Evolutionary conservation across 371 early-diverging fungal species (phyloP), one percentile per base, ranked within the genome.

Genomic region (Mucor piriformis): DNA sequence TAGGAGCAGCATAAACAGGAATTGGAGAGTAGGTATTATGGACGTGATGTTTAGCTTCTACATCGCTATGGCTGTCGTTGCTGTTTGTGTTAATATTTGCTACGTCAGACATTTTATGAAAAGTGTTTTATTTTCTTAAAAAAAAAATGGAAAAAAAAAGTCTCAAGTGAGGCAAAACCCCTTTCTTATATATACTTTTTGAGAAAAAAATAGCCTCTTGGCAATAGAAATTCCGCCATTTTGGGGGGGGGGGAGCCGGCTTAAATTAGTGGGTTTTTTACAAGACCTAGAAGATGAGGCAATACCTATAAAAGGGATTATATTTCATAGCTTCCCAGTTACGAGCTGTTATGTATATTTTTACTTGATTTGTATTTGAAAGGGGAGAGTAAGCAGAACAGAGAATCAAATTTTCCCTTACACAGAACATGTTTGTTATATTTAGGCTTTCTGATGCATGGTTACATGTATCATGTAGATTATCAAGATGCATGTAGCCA

Each of bases 1-100:
- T 63, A 25, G 65, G 60, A n/a, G 66, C 47, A 38, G 65, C 59
- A 50, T 62, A 59, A 24, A 72, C 27, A 18, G 66, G 68, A 27
- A 47, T 27, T 24, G 63, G 20, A 42, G 42, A 37, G 27, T 21
- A 33, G 18, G 15, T 44, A 40, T 32, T 42, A 34, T 25, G 38
- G 7, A 52, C 5, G 20, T 18, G 40, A 20, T 49, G 54, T 54
- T 61, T 61, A 32, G 54, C 61, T 40, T 61, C 61, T 2, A 61
- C 3, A 54, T 61, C 61, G 10, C 42, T 50, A 24, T 6, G 29
- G 8, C 32, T 20, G 6, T 50, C 43, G 16, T 42, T 18, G 10
- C 27, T 43, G 18, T 27, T 32, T 23, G 50, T 18, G 25, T 42
- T 50, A 27, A 24, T 23, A 29, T 35, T 54, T 7, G 20, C 11